phyloP scores from a whole-genome alignment of 352 stramenopile species.

The Pythium inflatum region DNA sequence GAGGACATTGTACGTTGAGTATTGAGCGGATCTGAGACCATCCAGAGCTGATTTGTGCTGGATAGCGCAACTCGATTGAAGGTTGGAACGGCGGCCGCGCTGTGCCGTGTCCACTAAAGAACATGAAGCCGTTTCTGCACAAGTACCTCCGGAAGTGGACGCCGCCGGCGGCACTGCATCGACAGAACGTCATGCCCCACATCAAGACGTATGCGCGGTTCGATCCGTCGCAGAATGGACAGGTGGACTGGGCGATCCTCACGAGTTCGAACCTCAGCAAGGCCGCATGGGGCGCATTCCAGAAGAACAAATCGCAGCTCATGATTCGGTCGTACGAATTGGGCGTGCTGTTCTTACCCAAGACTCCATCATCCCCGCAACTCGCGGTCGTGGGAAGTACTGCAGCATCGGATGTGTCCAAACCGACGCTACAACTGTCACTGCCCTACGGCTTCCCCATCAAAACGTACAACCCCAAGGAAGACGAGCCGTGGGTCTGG shows the following conservation, averaged over 20 bases:
- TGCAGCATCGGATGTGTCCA: background rate
- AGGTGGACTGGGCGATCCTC: conserved; percentile 74
- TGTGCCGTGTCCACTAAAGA: conserved; percentile 79
- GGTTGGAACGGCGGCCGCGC: conserved; percentile 76
- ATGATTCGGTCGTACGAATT: conserved; percentile 87
- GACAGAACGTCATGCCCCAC: conserved; percentile 82
- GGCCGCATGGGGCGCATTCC: conserved; percentile 72
- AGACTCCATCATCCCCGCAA: background rate
- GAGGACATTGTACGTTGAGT: conserved; percentile 65
- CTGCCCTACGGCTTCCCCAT: conserved; percentile 75
- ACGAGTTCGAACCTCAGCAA: conserved; percentile 86
- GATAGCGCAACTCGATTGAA: conserved; percentile 74
- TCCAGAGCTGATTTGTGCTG: background rate
- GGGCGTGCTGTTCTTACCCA: conserved; percentile 66
- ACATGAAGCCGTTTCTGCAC: conserved; percentile 87
- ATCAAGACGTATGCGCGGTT: conserved; percentile 84
- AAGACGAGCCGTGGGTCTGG: conserved; percentile 84
- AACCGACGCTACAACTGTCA: conserved; percentile 37
- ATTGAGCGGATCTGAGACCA: background rate
- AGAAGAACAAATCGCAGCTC: conserved; percentile 77
- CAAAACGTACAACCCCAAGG: conserved; percentile 65
- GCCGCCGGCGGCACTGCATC: conserved; percentile 53
- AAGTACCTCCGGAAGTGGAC: conserved; percentile 84
- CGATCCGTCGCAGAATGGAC: conserved; percentile 35
- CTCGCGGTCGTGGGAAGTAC: conserved; percentile 8